Conservation (phyloP, 2,329 filamentous ascomycete species). For the Paracoccidioides lutzii region DNA sequence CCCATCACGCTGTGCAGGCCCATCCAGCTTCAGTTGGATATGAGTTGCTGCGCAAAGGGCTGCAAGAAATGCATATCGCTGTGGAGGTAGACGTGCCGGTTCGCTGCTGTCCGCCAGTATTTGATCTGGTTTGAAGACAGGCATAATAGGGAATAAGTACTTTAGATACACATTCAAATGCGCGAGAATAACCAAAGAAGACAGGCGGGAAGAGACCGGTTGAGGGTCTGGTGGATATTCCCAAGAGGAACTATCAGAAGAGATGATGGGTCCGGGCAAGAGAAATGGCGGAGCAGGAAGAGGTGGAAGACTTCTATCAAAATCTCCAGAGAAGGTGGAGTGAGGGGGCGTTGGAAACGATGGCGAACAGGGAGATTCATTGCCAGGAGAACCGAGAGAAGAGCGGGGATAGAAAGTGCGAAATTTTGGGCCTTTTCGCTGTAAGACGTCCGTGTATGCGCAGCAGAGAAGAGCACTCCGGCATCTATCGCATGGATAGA, state of each 20-base stretch:
- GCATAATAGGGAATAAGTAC: constrained; percentile 33
- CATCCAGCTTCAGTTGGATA: constrained; percentile 32
- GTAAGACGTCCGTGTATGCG: constrained; percentile 20
- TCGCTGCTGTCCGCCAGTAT: constrained; percentile 32
- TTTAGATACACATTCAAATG: constrained; percentile 32
- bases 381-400: not conserved
- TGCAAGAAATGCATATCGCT: constrained; percentile 30
- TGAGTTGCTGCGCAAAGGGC: constrained; percentile 33
- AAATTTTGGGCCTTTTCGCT: constrained; percentile 1
- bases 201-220: constrained; percentile 15
- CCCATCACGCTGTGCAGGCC: constrained; percentile 15
- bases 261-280: not conserved
- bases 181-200: constrained; percentile 23
- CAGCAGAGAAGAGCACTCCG: constrained; percentile 25
- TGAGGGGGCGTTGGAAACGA: not conserved
- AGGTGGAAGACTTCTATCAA: not conserved
- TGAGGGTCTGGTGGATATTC: not conserved
- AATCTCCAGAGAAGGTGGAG: constrained; percentile 1
- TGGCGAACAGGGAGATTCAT: not conserved
- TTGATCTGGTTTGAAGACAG: constrained; percentile 26
- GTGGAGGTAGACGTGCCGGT: constrained; percentile 38
- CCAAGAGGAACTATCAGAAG: not conserved
- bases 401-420: constrained; percentile 1
- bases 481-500: constrained; percentile 30
- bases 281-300: not conserved